Evolutionary conservation across 1,139 yeast genomes (phyloP).

Genomic region (Yamadazyma friedrichii): DNA sequence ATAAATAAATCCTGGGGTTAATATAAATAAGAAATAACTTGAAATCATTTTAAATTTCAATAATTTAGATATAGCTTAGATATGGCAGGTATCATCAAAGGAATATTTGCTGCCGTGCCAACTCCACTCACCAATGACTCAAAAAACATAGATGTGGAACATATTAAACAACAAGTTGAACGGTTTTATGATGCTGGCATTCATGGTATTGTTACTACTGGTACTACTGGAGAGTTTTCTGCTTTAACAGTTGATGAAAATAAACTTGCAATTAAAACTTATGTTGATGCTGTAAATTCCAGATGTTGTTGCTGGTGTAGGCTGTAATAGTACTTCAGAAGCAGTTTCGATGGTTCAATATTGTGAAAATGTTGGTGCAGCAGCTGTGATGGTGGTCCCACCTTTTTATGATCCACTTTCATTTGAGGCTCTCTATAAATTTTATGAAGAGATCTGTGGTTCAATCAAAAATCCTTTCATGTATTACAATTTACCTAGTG

Average conservation of each 20-base stretch:
- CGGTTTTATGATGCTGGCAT: constrained; percentile 15
- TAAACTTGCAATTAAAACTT: constrained; percentile 15
- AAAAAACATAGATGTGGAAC: constrained; percentile 9
- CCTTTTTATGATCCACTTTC: constrained; percentile 17
- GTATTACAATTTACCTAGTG: constrained; percentile 18
- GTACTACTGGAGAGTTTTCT: constrained; percentile 19
- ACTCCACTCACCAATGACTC: constrained; percentile 15
- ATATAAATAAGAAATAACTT: too few relatives aligned
- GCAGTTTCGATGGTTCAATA: constrained; percentile 17
- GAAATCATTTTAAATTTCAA: too few relatives aligned
- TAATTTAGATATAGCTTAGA: too few relatives aligned
- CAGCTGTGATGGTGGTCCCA: constrained; percentile 18
- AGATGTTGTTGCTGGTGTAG: constrained; percentile 17
- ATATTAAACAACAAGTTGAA: constrained; percentile 13
- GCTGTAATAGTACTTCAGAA: constrained; percentile 15
- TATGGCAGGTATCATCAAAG: constrained; percentile 4
- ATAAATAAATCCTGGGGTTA: too few relatives aligned
- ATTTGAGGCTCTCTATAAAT: constrained; percentile 15
- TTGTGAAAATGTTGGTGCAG: constrained; percentile 16
- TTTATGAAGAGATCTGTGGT: constrained; percentile 17
- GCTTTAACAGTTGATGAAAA: constrained; percentile 16
- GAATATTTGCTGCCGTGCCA: constrained; percentile 18
- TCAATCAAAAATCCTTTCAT: constrained; percentile 15
- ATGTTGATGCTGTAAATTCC: constrained; percentile 16
- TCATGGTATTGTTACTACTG: constrained; percentile 18